phyloP scores from a whole-genome alignment of 495 filamentous ascomycete species.

The Pseudoneurospora amorphoporcata region DNA sequence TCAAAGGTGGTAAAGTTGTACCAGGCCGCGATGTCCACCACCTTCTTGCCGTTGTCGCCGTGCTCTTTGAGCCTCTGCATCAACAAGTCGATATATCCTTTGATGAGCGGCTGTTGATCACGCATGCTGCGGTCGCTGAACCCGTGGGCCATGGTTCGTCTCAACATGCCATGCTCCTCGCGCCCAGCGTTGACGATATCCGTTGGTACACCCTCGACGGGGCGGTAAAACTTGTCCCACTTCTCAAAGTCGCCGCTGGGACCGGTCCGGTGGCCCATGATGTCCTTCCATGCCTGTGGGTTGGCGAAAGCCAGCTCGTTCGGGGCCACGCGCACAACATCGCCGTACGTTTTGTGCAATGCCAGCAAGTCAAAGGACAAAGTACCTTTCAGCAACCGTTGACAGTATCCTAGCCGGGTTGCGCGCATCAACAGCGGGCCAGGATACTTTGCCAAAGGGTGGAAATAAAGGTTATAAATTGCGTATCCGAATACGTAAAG shows the following conservation, averaged over 20 bases:
- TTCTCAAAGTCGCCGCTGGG: slow-evolving; percentile 22
- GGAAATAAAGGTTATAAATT: slow-evolving; percentile 40
- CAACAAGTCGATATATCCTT: slow-evolving; percentile 35
- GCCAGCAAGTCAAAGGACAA: slow-evolving; percentile 30
- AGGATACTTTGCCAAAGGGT: slow-evolving; percentile 40
- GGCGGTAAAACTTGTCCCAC: slow-evolving; percentile 23
- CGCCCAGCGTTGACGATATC: slow-evolving; percentile 24
- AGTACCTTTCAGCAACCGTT: slow-evolving; percentile 22
- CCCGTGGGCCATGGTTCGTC: slow-evolving; percentile 41
- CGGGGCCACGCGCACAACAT: slow-evolving; percentile 44
- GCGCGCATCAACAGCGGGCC: slow-evolving; percentile 37
- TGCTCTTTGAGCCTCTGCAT: slow-evolving; percentile 32
- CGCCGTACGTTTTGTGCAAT: slow-evolving; percentile 42
- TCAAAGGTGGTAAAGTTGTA: slow-evolving; percentile 53
- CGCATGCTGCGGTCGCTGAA: slow-evolving; percentile 41
- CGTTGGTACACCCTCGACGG: slow-evolving; percentile 12
- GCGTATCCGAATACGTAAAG: slow-evolving; percentile 5
- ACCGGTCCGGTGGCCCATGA: slow-evolving; percentile 34
- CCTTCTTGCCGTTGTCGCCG: slow-evolving; percentile 9
- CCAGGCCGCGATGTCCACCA: slow-evolving; percentile 42
- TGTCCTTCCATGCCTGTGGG: slow-evolving; percentile 45
- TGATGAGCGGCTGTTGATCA: slow-evolving; percentile 37
- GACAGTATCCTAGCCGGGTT: slow-evolving; percentile 23
- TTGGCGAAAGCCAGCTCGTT: slow-evolving; percentile 41
- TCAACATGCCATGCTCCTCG: slow-evolving; percentile 32